These are phyloP conservation scores for Cardamine resedifolia DNA, from an alignment of 345 rosid genomes.

Conservation along the genomic window DNA sequence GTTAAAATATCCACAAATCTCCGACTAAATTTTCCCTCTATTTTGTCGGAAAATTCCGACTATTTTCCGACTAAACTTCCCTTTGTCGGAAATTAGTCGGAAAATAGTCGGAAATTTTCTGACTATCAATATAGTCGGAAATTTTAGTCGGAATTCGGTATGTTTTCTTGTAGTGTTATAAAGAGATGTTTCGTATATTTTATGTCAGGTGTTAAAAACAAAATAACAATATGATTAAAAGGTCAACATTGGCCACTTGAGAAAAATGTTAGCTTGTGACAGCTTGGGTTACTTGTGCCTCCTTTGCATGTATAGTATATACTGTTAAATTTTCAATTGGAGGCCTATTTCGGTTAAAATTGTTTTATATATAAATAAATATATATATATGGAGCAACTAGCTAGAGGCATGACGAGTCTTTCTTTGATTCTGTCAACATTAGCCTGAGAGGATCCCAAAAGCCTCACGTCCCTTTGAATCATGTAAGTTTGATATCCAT, in stretches of 20 bases:
- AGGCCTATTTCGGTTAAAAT: background rate
- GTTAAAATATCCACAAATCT: too few relatives aligned
- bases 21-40: too few relatives aligned
- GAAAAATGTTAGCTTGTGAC: slow-evolving; percentile 20
- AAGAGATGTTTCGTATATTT: slow-evolving; percentile 4
- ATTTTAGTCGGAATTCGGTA: too few relatives aligned
- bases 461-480: slow-evolving; percentile 25
- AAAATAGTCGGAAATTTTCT: too few relatives aligned
- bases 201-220: background rate
- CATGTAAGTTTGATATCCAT: background rate
- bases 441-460: slow-evolving; percentile 31
- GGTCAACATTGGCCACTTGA: slow-evolving; percentile 14
- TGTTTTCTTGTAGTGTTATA: too few relatives aligned
- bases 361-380: background rate
- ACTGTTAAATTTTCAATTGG: background rate
- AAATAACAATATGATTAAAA: background rate
- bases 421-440: slow-evolving; percentile 32
- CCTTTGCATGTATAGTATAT: background rate
- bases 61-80: too few relatives aligned
- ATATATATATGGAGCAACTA: background rate
- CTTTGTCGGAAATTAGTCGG: too few relatives aligned
- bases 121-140: too few relatives aligned
- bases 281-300: slow-evolving; percentile 1
- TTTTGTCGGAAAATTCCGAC: too few relatives aligned
- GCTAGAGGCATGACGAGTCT: slow-evolving; percentile 16